A percentile compares a stretch with the other conserved stretches of the same genome.
Evolutionary conservation across 805 yeast genomes (phyloP).

Genomic region (Suhomyces kilbournensis): DNA sequence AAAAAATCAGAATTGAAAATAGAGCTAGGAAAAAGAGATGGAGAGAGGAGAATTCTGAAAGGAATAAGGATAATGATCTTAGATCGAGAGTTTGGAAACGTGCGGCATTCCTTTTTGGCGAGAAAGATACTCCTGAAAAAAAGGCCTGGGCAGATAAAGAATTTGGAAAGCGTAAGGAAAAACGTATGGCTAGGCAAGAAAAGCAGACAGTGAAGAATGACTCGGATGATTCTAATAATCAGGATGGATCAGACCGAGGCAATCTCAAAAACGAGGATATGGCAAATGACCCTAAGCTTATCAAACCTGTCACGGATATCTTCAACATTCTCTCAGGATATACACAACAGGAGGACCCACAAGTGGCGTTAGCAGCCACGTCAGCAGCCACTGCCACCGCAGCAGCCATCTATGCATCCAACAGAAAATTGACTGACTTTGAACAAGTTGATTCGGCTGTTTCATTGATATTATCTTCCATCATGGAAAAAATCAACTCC

Average conservation of each 20-base stretch:
- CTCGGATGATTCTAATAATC: slow-evolving; percentile 16
- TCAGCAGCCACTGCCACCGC: slow-evolving; percentile 36
- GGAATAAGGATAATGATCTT: slow-evolving; percentile 86
- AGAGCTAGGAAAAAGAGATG: slow-evolving; percentile 77
- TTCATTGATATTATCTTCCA: slow-evolving; percentile 18
- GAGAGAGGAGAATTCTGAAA: slow-evolving; percentile 75
- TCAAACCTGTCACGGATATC: slow-evolving; percentile 28
- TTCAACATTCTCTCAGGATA: slow-evolving; percentile 36
- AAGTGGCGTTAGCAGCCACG: slow-evolving; percentile 32
- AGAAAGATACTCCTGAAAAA: slow-evolving; percentile 49
- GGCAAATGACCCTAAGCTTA: slow-evolving; percentile 23
- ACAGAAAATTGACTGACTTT: slow-evolving; percentile 17
- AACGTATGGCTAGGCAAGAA: slow-evolving; percentile 38
- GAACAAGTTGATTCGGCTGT: slow-evolving; percentile 23
- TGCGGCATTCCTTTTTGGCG: slow-evolving; percentile 67
- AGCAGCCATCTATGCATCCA: slow-evolving; percentile 35
- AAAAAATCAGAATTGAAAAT: slow-evolving; percentile 62
- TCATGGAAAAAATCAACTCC: slow-evolving; percentile 20
- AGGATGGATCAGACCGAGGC: neutral
- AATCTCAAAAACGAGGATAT: slow-evolving; percentile 15
- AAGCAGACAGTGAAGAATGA: slow-evolving; percentile 13
- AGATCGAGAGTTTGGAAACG: slow-evolving; percentile 73
- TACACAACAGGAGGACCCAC: slow-evolving; percentile 31
- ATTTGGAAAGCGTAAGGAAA: slow-evolving; percentile 61
- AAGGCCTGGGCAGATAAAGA: slow-evolving; percentile 72